These are phyloP conservation scores for Poteriospumella lacustris DNA, from an alignment of 108 stramenopile species.

Conservation along the genomic window DNA sequence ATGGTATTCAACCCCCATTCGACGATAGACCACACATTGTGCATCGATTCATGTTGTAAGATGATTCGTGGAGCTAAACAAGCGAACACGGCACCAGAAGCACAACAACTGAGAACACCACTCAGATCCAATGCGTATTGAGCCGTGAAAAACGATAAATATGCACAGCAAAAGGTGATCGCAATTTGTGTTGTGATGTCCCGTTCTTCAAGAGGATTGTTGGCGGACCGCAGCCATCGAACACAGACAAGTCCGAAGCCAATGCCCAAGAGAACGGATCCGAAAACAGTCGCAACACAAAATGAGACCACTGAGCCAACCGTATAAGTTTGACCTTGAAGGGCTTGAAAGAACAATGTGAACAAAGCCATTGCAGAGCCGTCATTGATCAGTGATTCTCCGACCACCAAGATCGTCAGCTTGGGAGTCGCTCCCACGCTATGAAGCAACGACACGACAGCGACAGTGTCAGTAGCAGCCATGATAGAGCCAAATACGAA, in stretches of 20 bases:
- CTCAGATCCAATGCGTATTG: conserved; percentile 18
- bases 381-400: conserved; percentile 60
- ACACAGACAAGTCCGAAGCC: not conserved
- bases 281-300: not conserved
- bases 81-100: conserved; percentile 34
- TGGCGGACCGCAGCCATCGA: not conserved
- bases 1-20: conserved; percentile 38
- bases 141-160: conserved; percentile 68
- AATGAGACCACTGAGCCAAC: not conserved
- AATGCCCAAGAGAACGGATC: not conserved
- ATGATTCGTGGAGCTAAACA: not conserved
- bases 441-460: conserved; percentile 44
- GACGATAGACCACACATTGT: conserved; percentile 13
- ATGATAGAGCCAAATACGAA: not conserved
- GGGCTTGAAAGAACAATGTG: conserved; percentile 30
- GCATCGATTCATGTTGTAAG: conserved; percentile 25
- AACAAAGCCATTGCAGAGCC: conserved; percentile 58
- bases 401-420: conserved; percentile 53
- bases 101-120: conserved; percentile 37
- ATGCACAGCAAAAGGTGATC: conserved; percentile 66
- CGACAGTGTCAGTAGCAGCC: conserved; percentile 33
- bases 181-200: conserved; percentile 73
- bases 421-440: conserved; percentile 50
- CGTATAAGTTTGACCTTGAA: conserved; percentile 7
- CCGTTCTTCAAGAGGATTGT: conserved; percentile 46